A percentile compares a stretch with the other conserved stretches of the same genome.
Evolutionary conservation across 148 eudicot genomes (phyloP).

Genomic region (Polygonum aviculare): DNA sequence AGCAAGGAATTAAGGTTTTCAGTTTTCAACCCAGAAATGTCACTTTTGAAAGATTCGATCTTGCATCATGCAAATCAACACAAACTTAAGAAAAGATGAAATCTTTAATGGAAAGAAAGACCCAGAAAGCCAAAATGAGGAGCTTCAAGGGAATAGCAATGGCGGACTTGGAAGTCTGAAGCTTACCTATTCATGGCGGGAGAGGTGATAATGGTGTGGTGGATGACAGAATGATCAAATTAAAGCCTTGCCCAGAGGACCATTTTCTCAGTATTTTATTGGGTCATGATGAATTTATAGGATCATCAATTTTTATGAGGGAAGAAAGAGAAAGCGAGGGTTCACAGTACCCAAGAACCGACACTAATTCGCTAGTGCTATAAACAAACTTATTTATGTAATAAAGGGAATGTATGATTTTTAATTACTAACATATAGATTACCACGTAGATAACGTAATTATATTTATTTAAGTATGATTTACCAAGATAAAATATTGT

Average conservation of each 20-base stretch:
- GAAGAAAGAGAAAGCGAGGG: not conserved
- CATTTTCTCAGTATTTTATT: conserved; percentile 2
- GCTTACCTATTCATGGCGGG: conserved; percentile 9
- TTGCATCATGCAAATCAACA: not conserved
- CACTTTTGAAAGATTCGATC: not conserved
- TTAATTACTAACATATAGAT: not conserved
- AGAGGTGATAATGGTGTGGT: conserved; percentile 1
- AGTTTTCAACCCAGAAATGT: not conserved
- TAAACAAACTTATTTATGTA: not conserved
- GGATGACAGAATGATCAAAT: conserved; percentile 10
- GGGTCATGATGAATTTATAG: not conserved
- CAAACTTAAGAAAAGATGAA: not conserved
- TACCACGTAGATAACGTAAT: not conserved
- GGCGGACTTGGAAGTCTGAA: not conserved
- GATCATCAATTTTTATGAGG: not conserved
- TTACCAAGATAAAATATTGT: not conserved
- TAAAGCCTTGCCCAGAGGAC: conserved; percentile 1
- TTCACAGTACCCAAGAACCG: conserved; percentile 2
- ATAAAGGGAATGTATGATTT: not conserved
- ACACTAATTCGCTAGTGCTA: not conserved
- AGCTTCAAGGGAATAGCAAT: not conserved
- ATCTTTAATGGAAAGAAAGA: not conserved
- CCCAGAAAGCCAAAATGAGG: not conserved
- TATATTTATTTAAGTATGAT: not conserved
- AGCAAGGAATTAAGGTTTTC: not conserved